phyloP scores from a whole-genome alignment of 176 grass and related monocot species.

The Oryza brachyantha region DNA sequence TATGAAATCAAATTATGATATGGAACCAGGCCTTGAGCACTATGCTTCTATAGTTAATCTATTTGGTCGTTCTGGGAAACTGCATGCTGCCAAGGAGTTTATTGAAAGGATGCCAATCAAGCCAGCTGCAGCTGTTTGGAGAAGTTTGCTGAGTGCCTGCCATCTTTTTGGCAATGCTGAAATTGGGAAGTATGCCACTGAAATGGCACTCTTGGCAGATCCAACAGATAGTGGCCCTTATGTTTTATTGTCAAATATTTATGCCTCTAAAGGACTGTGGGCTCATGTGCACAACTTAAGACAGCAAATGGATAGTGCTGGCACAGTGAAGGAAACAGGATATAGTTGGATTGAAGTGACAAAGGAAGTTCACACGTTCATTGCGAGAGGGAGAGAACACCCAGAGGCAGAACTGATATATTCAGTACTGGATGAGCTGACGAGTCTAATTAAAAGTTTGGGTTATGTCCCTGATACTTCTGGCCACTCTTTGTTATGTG shows the following conservation, averaged over 20 bases:
- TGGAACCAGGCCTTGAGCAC: conserved; percentile 71
- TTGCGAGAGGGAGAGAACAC: conserved; percentile 43
- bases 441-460: conserved; percentile 33
- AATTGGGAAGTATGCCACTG: conserved; percentile 62
- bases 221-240: conserved; percentile 60
- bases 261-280: conserved; percentile 76
- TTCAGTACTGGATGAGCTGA: conserved; percentile 46
- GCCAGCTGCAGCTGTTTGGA: conserved; percentile 58
- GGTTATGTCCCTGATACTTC: conserved; percentile 32
- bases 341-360: conserved; percentile 66
- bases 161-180: conserved; percentile 61
- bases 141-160: conserved; percentile 74
- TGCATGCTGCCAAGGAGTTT: conserved; percentile 58
- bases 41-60: conserved; percentile 75
- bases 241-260: conserved; percentile 76
- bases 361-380: conserved; percentile 55
- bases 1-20: conserved; percentile 54
- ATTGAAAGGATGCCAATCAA: conserved; percentile 71
- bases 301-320: conserved; percentile 40
- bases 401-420: conserved; percentile 45
- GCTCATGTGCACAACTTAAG: conserved; percentile 67
- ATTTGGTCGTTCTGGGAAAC: conserved; percentile 64
- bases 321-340: conserved; percentile 56
- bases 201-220: conserved; percentile 57
- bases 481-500: conserved; percentile 29